Evolutionary conservation across 148 eudicot species (phyloP).

Genomic region (Vaccinium myrtillus): DNA sequence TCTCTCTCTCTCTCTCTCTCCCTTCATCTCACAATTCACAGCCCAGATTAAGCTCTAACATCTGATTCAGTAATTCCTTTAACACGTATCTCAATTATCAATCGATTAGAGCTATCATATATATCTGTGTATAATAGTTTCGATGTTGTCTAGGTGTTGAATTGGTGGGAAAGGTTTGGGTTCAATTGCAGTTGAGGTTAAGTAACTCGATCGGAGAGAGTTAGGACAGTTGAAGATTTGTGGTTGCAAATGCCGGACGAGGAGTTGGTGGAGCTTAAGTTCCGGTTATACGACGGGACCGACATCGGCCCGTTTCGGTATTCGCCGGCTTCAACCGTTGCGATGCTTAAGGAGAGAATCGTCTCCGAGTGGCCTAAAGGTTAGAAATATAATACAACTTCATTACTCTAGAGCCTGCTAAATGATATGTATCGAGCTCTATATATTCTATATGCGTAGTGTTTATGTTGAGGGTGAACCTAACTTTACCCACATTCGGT

Average conservation of each 20-base stretch:
- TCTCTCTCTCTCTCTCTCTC: neutral
- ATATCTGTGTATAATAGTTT: neutral
- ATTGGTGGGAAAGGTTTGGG: conserved; percentile 1
- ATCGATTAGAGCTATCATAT: neutral
- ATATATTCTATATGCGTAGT: neutral
- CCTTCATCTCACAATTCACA: neutral
- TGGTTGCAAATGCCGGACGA: conserved; percentile 65
- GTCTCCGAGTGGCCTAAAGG: conserved; percentile 89
- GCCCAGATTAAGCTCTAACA: neutral
- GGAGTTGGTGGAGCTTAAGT: conserved; percentile 69
- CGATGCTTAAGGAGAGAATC: conserved; percentile 69
- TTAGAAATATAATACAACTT: conserved; percentile 9
- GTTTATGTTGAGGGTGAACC: neutral
- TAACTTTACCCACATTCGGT: no score
- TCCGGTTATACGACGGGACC: conserved; percentile 71
- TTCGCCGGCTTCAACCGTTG: conserved; percentile 55
- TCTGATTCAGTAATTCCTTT: neutral
- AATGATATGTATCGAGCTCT: neutral
- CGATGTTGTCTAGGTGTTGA: conserved; percentile 15
- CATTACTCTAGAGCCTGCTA: neutral
- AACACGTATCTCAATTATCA: neutral
- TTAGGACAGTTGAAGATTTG: neutral
- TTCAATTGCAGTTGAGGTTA: neutral
- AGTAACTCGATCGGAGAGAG: neutral
- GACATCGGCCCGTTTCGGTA: conserved; percentile 76